These are phyloP conservation scores for Polysphondylium violaceum DNA, from an alignment of 78 protist species.

Conservation along the genomic window DNA sequence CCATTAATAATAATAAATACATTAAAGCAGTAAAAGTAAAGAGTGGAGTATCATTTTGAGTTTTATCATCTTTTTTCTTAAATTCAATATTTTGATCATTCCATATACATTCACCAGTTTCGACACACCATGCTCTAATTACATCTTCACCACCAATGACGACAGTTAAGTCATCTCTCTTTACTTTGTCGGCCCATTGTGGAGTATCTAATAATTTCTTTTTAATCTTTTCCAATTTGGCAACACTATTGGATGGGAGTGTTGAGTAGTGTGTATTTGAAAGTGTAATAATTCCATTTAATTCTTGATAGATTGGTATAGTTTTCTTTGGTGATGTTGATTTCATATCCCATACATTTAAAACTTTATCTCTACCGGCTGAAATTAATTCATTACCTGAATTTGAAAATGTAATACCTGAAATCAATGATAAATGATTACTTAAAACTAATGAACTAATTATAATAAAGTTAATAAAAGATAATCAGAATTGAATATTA, in stretches of 20 bases:
- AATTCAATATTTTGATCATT: constrained; percentile 35
- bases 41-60: not conserved
- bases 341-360: constrained; percentile 67
- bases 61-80: constrained; percentile 41
- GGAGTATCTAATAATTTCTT: constrained; percentile 1
- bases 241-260: constrained; percentile 3
- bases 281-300: constrained; percentile 37
- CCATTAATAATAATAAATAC: not conserved
- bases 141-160: constrained; percentile 70
- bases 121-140: constrained; percentile 75
- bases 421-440: constrained; percentile 48
- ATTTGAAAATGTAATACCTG: constrained; percentile 68
- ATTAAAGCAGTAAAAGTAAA: constrained; percentile 23
- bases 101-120: constrained; percentile 75
- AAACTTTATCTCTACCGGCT: constrained; percentile 68
- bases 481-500: not conserved
- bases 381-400: constrained; percentile 52
- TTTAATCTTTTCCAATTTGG: constrained; percentile 17
- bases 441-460: constrained; percentile 16
- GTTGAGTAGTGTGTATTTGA: not conserved
- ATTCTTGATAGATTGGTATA: constrained; percentile 63
- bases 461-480: not conserved
- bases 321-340: constrained; percentile 43
- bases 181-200: not conserved
- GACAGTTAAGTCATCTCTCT: constrained; percentile 27